phyloP scores from a whole-genome alignment of 208 protist genomes.

The Angomonas deanei region DNA sequence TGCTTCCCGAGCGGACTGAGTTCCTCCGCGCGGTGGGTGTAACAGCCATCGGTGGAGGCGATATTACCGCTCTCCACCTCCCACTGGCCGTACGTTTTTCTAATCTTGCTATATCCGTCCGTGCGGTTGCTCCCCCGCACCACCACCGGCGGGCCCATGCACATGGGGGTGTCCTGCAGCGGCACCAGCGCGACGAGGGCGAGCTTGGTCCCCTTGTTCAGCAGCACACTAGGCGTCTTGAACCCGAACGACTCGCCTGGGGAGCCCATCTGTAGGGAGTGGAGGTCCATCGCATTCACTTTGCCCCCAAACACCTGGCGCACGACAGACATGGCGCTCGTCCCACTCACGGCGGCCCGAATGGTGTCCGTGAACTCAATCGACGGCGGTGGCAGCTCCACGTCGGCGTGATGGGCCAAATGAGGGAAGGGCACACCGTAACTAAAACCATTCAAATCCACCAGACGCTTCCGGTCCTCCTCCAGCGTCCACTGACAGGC shows the following conservation, averaged over 20 bases:
- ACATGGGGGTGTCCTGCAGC: slow-evolving; percentile 72
- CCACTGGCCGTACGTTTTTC: slow-evolving; percentile 77
- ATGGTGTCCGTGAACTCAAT: slow-evolving; percentile 62
- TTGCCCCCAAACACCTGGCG: slow-evolving; percentile 81
- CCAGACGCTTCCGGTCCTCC: slow-evolving; percentile 34
- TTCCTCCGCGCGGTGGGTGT: slow-evolving; percentile 60
- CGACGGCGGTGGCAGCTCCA: slow-evolving; percentile 36
- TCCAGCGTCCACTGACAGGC: slow-evolving; percentile 50
- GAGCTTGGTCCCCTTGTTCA: slow-evolving; percentile 78
- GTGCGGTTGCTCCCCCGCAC: slow-evolving; percentile 74
- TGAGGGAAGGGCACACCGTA: slow-evolving; percentile 66
- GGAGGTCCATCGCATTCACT: slow-evolving; percentile 41
- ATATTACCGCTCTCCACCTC: slow-evolving; percentile 74
- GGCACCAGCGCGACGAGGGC: slow-evolving; percentile 68
- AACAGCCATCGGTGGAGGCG: slow-evolving; percentile 70
- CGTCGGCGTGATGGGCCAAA: not conserved
- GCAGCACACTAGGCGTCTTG: slow-evolving; percentile 66
- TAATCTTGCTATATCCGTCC: slow-evolving; percentile 45
- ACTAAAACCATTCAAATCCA: slow-evolving; percentile 47
- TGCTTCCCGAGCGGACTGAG: slow-evolving; percentile 67
- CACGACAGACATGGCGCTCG: slow-evolving; percentile 77
- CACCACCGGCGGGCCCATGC: slow-evolving; percentile 69
- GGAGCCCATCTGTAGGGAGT: slow-evolving; percentile 66
- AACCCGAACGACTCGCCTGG: slow-evolving; percentile 66
- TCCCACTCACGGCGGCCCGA: slow-evolving; percentile 60